A percentile compares a stretch with the other conserved stretches of the same genome.
Evolutionary conservation across 345 rosid genomes (phyloP).

Genomic region (Gossypium mustelinum): DNA sequence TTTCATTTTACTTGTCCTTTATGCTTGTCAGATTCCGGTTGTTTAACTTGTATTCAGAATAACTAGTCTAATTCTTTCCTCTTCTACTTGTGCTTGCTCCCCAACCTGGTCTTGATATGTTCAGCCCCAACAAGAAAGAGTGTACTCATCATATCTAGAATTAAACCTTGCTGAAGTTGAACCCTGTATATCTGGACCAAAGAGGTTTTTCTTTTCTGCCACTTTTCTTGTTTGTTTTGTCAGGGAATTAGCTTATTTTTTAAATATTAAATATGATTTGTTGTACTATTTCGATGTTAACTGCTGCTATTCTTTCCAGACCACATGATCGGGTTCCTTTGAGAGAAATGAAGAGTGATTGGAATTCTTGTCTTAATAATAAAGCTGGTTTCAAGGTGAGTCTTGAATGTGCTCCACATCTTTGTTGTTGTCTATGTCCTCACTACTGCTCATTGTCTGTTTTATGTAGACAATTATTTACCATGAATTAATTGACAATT

Average conservation of each 20-base stretch:
- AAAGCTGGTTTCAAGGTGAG: conserved; percentile 92
- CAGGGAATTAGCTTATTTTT: neutral
- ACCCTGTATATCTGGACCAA: conserved; percentile 97
- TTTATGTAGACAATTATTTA: neutral
- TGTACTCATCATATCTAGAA: conserved; percentile 78
- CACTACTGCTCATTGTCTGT: neutral
- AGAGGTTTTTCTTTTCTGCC: conserved; percentile 49
- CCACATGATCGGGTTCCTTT: conserved; percentile 95
- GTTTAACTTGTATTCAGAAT: neutral
- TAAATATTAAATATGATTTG: neutral
- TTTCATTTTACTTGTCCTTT: neutral
- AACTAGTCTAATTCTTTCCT: conserved; percentile 11
- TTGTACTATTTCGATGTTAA: neutral
- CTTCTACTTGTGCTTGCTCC: neutral
- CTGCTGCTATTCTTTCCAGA: conserved; percentile 38
- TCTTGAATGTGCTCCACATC: conserved; percentile 8
- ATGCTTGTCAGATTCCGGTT: neutral
- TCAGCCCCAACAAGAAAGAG: conserved; percentile 83
- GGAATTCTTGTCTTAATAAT: conserved; percentile 89
- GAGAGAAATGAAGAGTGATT: conserved; percentile 92
- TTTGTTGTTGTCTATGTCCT: conserved; percentile 5
- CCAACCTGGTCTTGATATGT: neutral
- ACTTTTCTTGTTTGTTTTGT: neutral
- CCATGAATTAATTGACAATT: neutral
- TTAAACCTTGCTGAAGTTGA: conserved; percentile 75